phyloP scores from a whole-genome alignment of 2,329 filamentous ascomycete species.

The Neofusicoccum ribis region DNA sequence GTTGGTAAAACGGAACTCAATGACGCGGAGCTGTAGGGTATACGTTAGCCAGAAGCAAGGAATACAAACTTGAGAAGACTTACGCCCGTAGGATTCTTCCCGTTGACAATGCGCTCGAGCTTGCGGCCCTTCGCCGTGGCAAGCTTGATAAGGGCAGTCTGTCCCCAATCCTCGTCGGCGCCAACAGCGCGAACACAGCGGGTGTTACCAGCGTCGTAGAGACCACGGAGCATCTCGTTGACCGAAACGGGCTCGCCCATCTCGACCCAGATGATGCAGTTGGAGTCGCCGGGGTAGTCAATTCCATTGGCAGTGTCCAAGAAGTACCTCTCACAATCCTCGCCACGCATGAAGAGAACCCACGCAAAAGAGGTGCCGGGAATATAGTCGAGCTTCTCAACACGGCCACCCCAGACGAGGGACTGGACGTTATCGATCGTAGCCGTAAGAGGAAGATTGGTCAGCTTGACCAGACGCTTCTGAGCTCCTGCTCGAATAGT shows the following conservation, averaged over 20 bases:
- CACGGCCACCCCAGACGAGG: conserved; percentile 39
- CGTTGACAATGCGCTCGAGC: conserved; percentile 48
- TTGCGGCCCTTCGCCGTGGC: conserved; percentile 39
- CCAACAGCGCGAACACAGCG: conserved; percentile 49
- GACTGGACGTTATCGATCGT: conserved; percentile 27
- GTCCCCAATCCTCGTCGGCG: conserved; percentile 42
- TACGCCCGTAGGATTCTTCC: conserved; percentile 43
- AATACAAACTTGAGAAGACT: conserved; percentile 24
- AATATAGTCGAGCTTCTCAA: conserved; percentile 33
- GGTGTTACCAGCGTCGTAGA: conserved; percentile 43
- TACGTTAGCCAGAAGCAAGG: conserved; percentile 17
- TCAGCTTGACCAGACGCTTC: conserved; percentile 22
- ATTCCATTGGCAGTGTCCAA: conserved; percentile 38
- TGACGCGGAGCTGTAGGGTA: conserved; percentile 38
- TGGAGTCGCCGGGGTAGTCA: conserved; percentile 23
- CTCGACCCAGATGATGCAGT: conserved; percentile 32
- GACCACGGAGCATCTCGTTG: conserved; percentile 42
- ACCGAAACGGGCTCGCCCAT: conserved; percentile 21
- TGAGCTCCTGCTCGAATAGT: background rate
- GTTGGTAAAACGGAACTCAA: conserved; percentile 51
- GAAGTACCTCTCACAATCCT: conserved; percentile 36
- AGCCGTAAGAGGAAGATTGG: conserved; percentile 16
- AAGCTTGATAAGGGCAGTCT: conserved; percentile 39
- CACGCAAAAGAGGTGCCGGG: conserved; percentile 28
- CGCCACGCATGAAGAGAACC: conserved; percentile 36